These are phyloP conservation scores for Ogataea neopini DNA, from an alignment of 805 yeast species.

Conservation along the genomic window DNA sequence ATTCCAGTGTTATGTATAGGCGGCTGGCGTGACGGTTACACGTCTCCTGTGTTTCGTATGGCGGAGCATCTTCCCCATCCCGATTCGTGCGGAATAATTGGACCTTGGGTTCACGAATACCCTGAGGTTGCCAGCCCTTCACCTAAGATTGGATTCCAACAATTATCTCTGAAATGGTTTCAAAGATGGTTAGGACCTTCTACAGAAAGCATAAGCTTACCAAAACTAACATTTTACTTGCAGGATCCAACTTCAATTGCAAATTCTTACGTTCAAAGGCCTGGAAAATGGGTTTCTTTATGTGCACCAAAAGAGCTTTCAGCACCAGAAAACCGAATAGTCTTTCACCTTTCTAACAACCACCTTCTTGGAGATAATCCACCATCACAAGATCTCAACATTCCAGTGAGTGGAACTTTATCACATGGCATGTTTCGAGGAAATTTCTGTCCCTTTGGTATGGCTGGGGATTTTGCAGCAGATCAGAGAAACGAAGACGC, in stretches of 20 bases:
- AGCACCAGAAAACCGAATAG: conserved; percentile 10
- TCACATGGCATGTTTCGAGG: conserved; percentile 46
- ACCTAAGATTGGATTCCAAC: conserved; percentile 44
- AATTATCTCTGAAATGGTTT: conserved; percentile 42
- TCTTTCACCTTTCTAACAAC: conserved; percentile 16
- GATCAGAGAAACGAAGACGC: conserved; percentile 44
- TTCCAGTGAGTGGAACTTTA: conserved; percentile 11
- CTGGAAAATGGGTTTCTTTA: conserved; percentile 41
- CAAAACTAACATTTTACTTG: conserved; percentile 39
- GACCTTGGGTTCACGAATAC: conserved; percentile 50
- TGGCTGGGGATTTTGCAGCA: conserved; percentile 44
- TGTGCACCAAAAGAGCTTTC: conserved; percentile 12
- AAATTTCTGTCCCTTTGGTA: conserved; percentile 46
- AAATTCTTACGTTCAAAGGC: conserved; percentile 38
- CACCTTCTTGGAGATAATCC: background rate
- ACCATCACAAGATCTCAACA: conserved; percentile 2
- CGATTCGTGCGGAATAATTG: conserved; percentile 37
- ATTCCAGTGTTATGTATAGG: conserved; percentile 45
- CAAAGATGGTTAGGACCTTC: conserved; percentile 35
- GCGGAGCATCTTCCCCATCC: conserved; percentile 35
- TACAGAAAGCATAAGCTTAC: conserved; percentile 25
- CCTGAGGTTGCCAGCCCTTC: conserved; percentile 47
- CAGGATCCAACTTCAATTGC: conserved; percentile 40
- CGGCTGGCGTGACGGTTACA: conserved; percentile 24
- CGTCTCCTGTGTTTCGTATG: conserved; percentile 44